phyloP scores from a whole-genome alignment of 73 alveolate genomes.

The Paramecium biaurelia region DNA sequence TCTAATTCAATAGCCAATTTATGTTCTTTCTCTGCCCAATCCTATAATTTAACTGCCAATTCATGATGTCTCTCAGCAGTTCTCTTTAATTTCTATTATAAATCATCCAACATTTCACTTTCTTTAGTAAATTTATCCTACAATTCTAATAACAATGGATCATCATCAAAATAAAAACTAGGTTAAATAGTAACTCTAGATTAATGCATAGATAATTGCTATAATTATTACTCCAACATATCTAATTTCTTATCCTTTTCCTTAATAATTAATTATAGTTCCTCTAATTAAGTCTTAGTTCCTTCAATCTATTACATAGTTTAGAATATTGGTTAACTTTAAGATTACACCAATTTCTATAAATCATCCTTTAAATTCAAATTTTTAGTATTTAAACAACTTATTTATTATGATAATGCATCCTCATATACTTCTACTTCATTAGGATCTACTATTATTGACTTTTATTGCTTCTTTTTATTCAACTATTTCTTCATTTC shows the following conservation, averaged over 20 bases:
- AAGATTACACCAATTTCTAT: neutral
- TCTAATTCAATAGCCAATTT: conserved; percentile 43
- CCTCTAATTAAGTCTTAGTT: neutral
- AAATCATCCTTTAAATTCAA: conserved; percentile 15
- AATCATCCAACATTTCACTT: conserved; percentile 29
- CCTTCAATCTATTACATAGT: neutral
- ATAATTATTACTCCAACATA: neutral
- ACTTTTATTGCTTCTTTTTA: conserved; percentile 21
- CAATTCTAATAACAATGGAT: neutral
- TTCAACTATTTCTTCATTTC: neutral
- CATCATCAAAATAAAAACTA: conserved; percentile 47
- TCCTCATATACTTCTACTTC: neutral
- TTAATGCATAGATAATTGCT: neutral
- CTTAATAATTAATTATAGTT: neutral
- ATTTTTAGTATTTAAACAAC: neutral
- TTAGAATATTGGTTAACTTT: conserved; percentile 13
- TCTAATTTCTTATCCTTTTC: conserved; percentile 27
- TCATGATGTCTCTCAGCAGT: conserved; percentile 51
- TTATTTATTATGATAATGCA: neutral
- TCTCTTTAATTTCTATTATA: neutral
- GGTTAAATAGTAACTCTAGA: neutral
- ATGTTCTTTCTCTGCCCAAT: conserved; percentile 31
- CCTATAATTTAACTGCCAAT: conserved; percentile 20
- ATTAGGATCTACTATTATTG: neutral
- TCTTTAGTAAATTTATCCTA: conserved; percentile 31